These are phyloP conservation scores for Prunus armeniaca DNA, from an alignment of 306 rosid species.

Conservation along the genomic window DNA sequence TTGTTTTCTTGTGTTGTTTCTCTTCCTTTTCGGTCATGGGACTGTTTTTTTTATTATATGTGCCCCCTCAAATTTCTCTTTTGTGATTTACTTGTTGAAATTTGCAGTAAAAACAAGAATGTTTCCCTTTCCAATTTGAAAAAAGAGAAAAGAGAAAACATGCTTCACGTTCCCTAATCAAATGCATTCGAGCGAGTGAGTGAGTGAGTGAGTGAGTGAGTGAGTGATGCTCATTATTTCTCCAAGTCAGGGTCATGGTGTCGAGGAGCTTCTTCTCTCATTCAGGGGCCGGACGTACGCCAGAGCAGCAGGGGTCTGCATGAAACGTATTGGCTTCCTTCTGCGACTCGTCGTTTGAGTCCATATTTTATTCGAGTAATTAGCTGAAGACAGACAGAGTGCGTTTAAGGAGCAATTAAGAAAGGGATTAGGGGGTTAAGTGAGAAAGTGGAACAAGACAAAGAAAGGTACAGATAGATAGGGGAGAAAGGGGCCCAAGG, in stretches of 20 bases:
- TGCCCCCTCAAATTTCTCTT: constrained; percentile 10
- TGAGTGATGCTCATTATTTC: too few species aligned
- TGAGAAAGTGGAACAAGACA: constrained; percentile 24
- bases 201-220: too few species aligned
- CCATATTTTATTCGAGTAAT: not conserved
- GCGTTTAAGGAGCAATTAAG: not conserved
- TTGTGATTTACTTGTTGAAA: not conserved
- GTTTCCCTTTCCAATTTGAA: constrained; percentile 28
- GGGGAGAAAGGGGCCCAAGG: constrained; percentile 23
- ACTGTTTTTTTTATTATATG: constrained; percentile 1
- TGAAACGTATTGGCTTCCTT: not conserved
- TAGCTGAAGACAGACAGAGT: not conserved
- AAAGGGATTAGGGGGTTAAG: not conserved
- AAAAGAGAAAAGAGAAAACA: constrained; percentile 9
- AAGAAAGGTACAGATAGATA: constrained; percentile 40
- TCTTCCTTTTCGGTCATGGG: not conserved
- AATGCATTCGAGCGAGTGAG: too few species aligned
- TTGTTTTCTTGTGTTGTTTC: constrained; percentile 4
- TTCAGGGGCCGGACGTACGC: not conserved
- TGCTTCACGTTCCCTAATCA: not conserved
- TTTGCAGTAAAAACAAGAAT: constrained; percentile 34
- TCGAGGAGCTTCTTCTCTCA: not conserved
- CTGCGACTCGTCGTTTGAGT: not conserved
- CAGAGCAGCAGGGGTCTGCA: too few species aligned
- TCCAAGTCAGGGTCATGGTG: too few species aligned